Evolutionary conservation across 129 eudicot genomes (phyloP).

Genomic region (sunflower (Helianthus annuus)): HanXRQr2.0-SUNRISE NC_035445.2:166135777-166136276

Average conservation of each 20-base stretch:
- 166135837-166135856: too few species aligned
- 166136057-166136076: neutral
- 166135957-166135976: too few species aligned
- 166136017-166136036: slow-evolving; percentile 9
- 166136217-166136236: slow-evolving; percentile 37
- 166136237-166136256: slow-evolving; percentile 27
- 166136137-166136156: slow-evolving; percentile 1
- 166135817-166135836: too few species aligned
- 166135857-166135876: too few species aligned
- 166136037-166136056: neutral
- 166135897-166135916: too few species aligned
- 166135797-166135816: too few species aligned
- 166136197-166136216: slow-evolving; percentile 30
- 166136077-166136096: neutral
- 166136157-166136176: neutral
- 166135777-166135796: too few species aligned
- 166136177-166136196: neutral
- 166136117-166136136: neutral
- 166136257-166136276: slow-evolving; percentile 24
- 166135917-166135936: too few species aligned
- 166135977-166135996: too few species aligned
- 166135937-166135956: too few species aligned
- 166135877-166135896: too few species aligned
- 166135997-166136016: neutral
- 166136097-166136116: too few species aligned